Evolutionary conservation across 345 rosid genomes (phyloP).

Genomic region (Trapa bicornis): DNA sequence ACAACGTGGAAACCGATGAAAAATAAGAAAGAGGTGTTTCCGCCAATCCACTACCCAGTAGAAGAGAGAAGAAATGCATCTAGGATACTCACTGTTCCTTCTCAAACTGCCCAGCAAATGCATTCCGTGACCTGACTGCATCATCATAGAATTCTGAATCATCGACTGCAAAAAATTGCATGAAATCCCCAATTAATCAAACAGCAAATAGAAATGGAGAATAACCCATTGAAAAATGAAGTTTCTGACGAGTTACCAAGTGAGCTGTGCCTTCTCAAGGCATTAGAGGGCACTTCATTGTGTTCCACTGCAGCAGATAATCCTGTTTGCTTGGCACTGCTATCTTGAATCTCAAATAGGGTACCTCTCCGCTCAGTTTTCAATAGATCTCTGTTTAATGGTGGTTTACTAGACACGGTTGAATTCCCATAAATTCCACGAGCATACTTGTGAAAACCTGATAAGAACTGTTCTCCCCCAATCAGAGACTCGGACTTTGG

Average conservation of each 20-base stretch:
- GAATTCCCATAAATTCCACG: constrained; percentile 22
- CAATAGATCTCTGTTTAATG: constrained; percentile 17
- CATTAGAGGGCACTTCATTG: constrained; percentile 18
- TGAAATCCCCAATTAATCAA: neutral
- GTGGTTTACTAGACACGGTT: constrained; percentile 15
- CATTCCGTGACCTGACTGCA: constrained; percentile 10
- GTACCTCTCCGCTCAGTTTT: constrained; percentile 19
- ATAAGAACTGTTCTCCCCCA: constrained; percentile 19
- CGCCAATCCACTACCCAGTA: neutral
- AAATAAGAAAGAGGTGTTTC: neutral
- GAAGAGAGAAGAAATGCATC: neutral
- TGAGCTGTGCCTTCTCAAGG: constrained; percentile 28
- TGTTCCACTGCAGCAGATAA: constrained; percentile 16
- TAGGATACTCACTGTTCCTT: constrained; percentile 30
- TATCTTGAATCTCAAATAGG: constrained; percentile 28
- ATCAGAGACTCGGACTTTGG: constrained; percentile 20
- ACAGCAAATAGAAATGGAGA: neutral
- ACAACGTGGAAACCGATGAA: neutral
- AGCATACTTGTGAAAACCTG: constrained; percentile 16
- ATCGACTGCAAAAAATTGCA: constrained; percentile 13
- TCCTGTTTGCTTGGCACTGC: constrained; percentile 19
- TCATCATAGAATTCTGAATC: constrained; percentile 29
- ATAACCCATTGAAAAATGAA: neutral
- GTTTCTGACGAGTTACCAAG: constrained; percentile 18
- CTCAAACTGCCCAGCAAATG: constrained; percentile 21